phyloP scores from a whole-genome alignment of 2,329 filamentous ascomycete species.

The Hypoxylon sp. region DNA sequence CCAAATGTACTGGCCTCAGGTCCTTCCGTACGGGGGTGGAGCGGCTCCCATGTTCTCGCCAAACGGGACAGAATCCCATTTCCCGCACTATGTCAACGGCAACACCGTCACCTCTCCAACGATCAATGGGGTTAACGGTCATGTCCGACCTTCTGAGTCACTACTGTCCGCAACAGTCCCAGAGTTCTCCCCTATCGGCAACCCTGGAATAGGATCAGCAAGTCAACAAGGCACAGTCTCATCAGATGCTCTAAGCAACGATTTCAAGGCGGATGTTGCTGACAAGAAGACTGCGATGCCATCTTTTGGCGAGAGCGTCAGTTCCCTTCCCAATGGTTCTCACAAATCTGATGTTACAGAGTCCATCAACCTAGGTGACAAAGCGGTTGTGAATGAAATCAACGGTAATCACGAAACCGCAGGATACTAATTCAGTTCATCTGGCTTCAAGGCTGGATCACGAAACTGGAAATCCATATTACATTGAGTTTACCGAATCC shows the following conservation, averaged over 20 bases:
- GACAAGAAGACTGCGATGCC: constrained; percentile 9
- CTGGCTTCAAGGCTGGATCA: not conserved
- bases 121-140: constrained; percentile 48
- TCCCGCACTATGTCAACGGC: constrained; percentile 52
- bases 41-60: constrained; percentile 50
- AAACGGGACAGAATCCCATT: constrained; percentile 50
- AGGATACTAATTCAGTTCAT: constrained; percentile 13
- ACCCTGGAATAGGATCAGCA: constrained; percentile 25
- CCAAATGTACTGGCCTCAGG: constrained; percentile 42
- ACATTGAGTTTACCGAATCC: constrained; percentile 4
- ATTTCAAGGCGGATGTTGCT: constrained; percentile 18
- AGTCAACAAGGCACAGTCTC: constrained; percentile 29
- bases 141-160: constrained; percentile 56
- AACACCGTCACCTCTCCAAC: constrained; percentile 45
- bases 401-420: constrained; percentile 10
- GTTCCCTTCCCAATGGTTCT: constrained; percentile 22
- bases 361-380: not conserved
- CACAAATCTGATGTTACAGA: constrained; percentile 6
- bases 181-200: constrained; percentile 66
- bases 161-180: constrained; percentile 73
- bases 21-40: constrained; percentile 49
- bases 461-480: constrained; percentile 4
- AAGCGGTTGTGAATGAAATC: constrained; percentile 23
- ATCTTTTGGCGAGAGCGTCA: constrained; percentile 12
- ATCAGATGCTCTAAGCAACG: constrained; percentile 17